Evolutionary conservation across 179 eudicot species (phyloP), one percentile per base, ranked within the genome.

Genomic region (Vitellaria paradoxa): DNA sequence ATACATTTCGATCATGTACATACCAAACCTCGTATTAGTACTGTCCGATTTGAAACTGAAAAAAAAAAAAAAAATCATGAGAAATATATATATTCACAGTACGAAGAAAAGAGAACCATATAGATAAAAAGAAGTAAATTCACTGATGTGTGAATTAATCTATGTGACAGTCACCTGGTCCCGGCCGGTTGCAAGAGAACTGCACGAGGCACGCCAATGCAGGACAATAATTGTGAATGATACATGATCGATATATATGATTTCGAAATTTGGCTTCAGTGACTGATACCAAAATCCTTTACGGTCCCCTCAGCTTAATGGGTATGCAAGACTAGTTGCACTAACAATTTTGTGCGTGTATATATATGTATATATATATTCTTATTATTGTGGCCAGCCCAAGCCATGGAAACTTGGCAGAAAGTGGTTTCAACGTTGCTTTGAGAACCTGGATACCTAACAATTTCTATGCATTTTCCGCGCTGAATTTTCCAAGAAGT

Each of bases 181-280:
- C 20, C 6, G 23, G 37, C 2, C n/a, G 72, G 26, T 45, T 46
- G 55, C 30, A 46, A 46, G 26, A 68, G 47, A 68, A 68, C 30
- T 20, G 72, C 56, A 47, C 56, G 2, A 46, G 72, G 72, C 72
- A 47, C 46, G 56, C 72, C 2, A 68, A 68, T 46, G 72, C 72
- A 8, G 14, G 72, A 46, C 30, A 20, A 68, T 26, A 68, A 9
- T 20, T 45, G 72, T 11, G 72, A 20, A 68, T 46, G 24, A 68
- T 68, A 68, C 57, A 68, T 68, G 13, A 30, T 30, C 37, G 2
- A 30, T 30, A 30, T 30, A 46, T 47, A 17, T 47, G 6, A 12
- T 9, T 66, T 65, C 18, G 14, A 26, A 65, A 30, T 6, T 10
- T 21, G 18, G 71, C 20, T 42, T 5, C 3, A 3, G 14, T 30